A percentile compares a stretch with the other conserved stretches of the same genome.
Conservation (phyloP, 2,329 filamentous ascomycete species). For the Pseudocercospora fijiensis region DNA sequence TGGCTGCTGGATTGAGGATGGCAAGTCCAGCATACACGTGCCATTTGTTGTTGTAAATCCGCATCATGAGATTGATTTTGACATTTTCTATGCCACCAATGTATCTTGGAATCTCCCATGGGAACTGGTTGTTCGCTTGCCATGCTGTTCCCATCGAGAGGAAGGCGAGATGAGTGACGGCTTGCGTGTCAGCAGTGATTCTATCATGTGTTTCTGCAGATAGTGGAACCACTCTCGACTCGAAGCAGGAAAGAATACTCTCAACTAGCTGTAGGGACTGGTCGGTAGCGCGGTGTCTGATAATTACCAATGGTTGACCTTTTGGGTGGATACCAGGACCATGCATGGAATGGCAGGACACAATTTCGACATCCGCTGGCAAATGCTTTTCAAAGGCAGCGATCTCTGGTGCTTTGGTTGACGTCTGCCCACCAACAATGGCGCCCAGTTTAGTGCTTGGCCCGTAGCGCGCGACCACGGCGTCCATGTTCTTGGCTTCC, state of each 20-base stretch:
- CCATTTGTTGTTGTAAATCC: conserved; percentile 99
- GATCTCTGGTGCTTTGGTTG: conserved; percentile 96
- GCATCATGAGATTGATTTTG: conserved; percentile 96
- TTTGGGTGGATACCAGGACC: conserved; percentile 84
- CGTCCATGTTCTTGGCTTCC: conserved; percentile 86
- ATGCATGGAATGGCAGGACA: conserved; percentile 95
- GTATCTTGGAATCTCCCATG: conserved; percentile 95
- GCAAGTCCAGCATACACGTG: conserved; percentile 97
- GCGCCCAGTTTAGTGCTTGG: conserved; percentile 93
- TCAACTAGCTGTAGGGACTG: conserved; percentile 76
- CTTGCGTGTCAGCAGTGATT: conserved; percentile 97
- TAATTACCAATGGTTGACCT: conserved; percentile 88
- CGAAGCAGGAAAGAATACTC: conserved; percentile 75
- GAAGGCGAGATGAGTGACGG: conserved; percentile 96
- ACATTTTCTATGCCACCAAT: conserved; percentile 98
- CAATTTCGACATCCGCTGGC: conserved; percentile 83
- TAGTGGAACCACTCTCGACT: conserved; percentile 83
- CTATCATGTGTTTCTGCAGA: conserved; percentile 86
- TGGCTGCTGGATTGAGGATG: conserved; percentile 91
- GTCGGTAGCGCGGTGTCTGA: conserved; percentile 84
- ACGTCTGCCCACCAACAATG: conserved; percentile 95
- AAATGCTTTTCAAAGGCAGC: conserved; percentile 87
- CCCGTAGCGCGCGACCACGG: conserved; percentile 82
- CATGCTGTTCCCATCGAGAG: conserved; percentile 95
- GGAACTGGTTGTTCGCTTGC: conserved; percentile 92